Conservation (phyloP, 2,329 filamentous ascomycete species). For the Exophiala sideris region DNA sequence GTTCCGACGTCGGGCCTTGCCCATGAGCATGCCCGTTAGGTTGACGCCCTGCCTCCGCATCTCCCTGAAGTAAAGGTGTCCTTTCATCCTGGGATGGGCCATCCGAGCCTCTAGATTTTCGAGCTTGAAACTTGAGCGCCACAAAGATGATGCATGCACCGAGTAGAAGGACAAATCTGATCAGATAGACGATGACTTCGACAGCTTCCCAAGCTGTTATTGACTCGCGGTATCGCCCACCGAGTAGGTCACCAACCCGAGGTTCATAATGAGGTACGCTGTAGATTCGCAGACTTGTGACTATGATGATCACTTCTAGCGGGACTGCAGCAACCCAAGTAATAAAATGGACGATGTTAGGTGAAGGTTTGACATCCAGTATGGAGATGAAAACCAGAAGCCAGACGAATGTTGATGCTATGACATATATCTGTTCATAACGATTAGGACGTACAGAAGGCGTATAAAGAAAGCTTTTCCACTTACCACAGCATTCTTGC, state of each 20-base stretch:
- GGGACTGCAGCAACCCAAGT: constrained; percentile 73
- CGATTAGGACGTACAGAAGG: constrained; percentile 16
- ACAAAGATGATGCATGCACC: constrained; percentile 60
- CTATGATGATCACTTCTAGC: constrained; percentile 70
- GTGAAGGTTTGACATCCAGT: constrained; percentile 76
- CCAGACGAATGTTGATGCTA: constrained; percentile 83
- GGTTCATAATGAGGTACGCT: constrained; percentile 64
- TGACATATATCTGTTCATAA: constrained; percentile 68
- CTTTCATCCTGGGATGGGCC: constrained; percentile 39
- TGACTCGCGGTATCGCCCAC: constrained; percentile 39
- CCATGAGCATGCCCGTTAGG: constrained; percentile 52
- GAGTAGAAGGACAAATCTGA: constrained; percentile 66
- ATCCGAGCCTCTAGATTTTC: constrained; percentile 34
- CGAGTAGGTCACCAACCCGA: constrained; percentile 47
- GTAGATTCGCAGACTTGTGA: constrained; percentile 66
- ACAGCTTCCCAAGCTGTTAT: constrained; percentile 43
- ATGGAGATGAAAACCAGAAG: constrained; percentile 81
- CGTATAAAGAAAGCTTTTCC: not conserved
- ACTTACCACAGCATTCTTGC: constrained; percentile 70
- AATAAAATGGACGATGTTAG: constrained; percentile 72
- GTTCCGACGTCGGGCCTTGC: constrained; percentile 20
- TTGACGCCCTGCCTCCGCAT: constrained; percentile 38
- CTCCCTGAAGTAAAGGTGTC: constrained; percentile 42
- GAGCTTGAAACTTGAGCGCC: constrained; percentile 46
- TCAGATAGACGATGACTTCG: constrained; percentile 55